phyloP scores from a whole-genome alignment of 768 basidiomycete species.

The Lenzites betulinus region DNA sequence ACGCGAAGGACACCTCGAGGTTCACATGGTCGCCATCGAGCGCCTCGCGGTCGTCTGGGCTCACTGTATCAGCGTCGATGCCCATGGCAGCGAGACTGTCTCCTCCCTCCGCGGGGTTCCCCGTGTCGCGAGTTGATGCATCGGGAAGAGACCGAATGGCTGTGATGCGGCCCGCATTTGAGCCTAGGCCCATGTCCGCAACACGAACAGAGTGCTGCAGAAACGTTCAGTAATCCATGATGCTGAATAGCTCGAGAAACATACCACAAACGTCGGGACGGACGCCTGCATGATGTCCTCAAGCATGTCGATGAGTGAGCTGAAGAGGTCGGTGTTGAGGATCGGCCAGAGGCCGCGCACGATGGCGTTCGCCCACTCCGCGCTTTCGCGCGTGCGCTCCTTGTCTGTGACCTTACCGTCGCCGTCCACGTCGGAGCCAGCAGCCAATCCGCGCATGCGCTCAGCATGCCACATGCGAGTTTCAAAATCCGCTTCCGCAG shows the following conservation, averaged over 20 bases:
- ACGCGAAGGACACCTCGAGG: constrained; percentile 71
- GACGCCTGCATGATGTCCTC: constrained; percentile 60
- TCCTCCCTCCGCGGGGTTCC: constrained; percentile 33
- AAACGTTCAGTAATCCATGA: constrained; percentile 27
- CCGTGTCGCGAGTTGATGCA: constrained; percentile 29
- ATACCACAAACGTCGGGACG: constrained; percentile 42
- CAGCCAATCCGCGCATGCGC: constrained; percentile 33
- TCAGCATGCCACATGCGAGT: constrained; percentile 36
- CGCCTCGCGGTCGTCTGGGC: constrained; percentile 27
- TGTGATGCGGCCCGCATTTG: constrained; percentile 68
- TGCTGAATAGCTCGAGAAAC: background rate
- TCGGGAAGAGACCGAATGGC: constrained; percentile 64
- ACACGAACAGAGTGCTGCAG: constrained; percentile 60
- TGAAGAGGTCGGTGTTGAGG: constrained; percentile 68
- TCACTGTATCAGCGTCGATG: constrained; percentile 9
- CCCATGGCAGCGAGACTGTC: constrained; percentile 11
- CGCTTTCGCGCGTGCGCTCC: constrained; percentile 37
- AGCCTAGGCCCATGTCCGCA: constrained; percentile 68
- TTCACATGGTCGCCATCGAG: constrained; percentile 56
- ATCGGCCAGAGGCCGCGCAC: constrained; percentile 70
- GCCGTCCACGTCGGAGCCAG: constrained; percentile 30
- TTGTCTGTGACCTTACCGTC: constrained; percentile 31
- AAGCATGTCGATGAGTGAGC: constrained; percentile 58
- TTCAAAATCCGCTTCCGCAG: constrained; percentile 30
- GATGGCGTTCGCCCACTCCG: constrained; percentile 71